Conservation (phyloP, 441 rosid genomes). For the Adansonia madagascariensis region DNA sequence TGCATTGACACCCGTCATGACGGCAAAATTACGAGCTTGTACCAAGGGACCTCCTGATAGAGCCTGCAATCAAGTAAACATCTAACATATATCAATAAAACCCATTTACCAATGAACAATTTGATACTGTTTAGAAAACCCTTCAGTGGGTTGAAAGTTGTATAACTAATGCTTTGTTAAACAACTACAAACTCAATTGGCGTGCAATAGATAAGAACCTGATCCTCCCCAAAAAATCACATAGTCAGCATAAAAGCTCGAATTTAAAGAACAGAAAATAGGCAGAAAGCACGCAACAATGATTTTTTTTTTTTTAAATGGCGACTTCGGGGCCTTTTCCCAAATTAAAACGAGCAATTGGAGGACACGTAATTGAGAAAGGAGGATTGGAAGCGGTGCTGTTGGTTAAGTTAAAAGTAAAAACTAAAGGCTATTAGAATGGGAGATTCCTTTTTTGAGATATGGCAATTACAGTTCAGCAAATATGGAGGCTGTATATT, state of each 20-base stretch:
- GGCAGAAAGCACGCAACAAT: not conserved
- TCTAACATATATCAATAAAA: not conserved
- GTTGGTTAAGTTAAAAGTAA: too few relatives aligned
- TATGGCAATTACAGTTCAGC: not conserved
- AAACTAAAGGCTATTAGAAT: too few relatives aligned
- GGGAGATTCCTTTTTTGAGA: not conserved
- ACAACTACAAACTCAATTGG: not conserved
- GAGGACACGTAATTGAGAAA: not conserved
- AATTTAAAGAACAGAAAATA: not conserved
- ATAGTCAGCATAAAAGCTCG: not conserved
- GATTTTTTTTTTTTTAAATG: too few relatives aligned
- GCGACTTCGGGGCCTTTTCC: too few relatives aligned
- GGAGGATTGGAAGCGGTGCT: not conserved
- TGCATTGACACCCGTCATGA: conserved; percentile 90
- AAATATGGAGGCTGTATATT: not conserved
- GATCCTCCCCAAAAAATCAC: not conserved
- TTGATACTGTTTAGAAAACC: not conserved
- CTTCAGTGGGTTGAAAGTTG: not conserved
- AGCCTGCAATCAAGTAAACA: conserved; percentile 49
- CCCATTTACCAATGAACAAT: not conserved
- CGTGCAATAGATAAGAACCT: not conserved
- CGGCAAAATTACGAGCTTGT: conserved; percentile 96
- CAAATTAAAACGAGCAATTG: not conserved
- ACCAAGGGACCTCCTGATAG: conserved; percentile 84
- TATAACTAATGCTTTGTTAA: not conserved